phyloP scores from a whole-genome alignment of 192 early-diverging fungal species.

The Linnemannia exigua region DNA sequence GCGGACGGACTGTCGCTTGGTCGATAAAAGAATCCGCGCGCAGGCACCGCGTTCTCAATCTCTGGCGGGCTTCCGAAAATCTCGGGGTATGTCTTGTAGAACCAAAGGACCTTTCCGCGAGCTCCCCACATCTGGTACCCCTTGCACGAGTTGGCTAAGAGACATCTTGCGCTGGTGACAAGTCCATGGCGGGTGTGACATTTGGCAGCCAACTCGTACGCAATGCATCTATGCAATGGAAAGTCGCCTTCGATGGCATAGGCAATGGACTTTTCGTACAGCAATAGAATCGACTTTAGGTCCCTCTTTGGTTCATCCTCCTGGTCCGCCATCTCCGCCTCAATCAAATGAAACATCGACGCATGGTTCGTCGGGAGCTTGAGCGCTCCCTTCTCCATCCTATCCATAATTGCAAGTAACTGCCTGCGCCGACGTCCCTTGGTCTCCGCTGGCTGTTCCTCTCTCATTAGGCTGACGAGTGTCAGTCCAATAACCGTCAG shows the following conservation, averaged over 20 bases:
- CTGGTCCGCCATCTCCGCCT: slow-evolving; percentile 53
- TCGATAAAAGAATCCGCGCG: slow-evolving; percentile 45
- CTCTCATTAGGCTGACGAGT: slow-evolving; percentile 32
- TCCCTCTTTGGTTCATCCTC: slow-evolving; percentile 4
- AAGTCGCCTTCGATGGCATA: slow-evolving; percentile 39
- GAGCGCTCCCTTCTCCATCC: slow-evolving; percentile 26
- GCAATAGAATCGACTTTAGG: slow-evolving; percentile 19
- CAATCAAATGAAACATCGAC: slow-evolving; percentile 48
- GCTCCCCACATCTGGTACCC: slow-evolving; percentile 50
- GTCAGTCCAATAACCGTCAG: slow-evolving; percentile 43
- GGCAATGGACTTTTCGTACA: slow-evolving; percentile 45
- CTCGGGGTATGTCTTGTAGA: slow-evolving; percentile 38
- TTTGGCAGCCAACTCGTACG: slow-evolving; percentile 41
- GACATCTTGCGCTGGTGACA: slow-evolving; percentile 36
- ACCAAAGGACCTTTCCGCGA: slow-evolving; percentile 40
- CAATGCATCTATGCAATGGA: slow-evolving; percentile 27
- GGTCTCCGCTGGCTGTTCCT: slow-evolving; percentile 20
- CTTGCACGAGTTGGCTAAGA: slow-evolving; percentile 34
- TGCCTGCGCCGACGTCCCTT: neutral
- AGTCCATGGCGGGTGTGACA: slow-evolving; percentile 42
- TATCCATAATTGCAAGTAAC: slow-evolving; percentile 23
- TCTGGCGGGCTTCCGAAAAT: slow-evolving; percentile 33
- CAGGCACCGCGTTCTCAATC: neutral
- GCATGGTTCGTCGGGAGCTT: slow-evolving; percentile 53
- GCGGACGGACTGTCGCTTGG: slow-evolving; percentile 10